Evolutionary conservation across 192 early-diverging fungal genomes (phyloP), one percentile per base, ranked within the genome.

Genomic region (Chytriomyces confervae): DNA sequence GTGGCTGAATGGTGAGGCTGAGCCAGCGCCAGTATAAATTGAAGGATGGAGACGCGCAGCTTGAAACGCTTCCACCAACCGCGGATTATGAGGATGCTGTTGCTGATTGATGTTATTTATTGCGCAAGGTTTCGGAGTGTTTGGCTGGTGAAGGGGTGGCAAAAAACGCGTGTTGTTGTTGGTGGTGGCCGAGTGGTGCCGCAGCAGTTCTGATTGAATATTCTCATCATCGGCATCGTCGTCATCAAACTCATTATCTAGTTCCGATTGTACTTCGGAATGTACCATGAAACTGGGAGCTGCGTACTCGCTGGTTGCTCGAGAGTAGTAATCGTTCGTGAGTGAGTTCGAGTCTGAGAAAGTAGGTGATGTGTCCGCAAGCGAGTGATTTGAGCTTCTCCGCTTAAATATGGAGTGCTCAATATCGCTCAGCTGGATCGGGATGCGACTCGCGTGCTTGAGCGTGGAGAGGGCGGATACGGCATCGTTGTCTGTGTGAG

Each of bases 171-270:
- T 60, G 16, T 60, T 60, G 57, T 20, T 20, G 57, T 60, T 23
- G 20, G 20, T n/a, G 20, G 20, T 23, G 2, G 0, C 57, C 16
- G 57, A 60, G 20, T 60, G 20, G 16, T 16, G 16, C 20, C 57
- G 13, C 57, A 60, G 18, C 57, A 2, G 57, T 60, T n/a, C 16
- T 60, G 16, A 60, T 23, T 16, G 18, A 65, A 36, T 13, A 65
- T 5, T 65, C 10, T 20, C 44, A 18, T 69, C 67, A n/a, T 49
- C 67, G n/a, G 13, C 64, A 16, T 16, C 13, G 36, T 65, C 29
- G 36, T 65, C 64, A 65, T 65, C 64, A 27, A 23, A 16, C 13
- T 65, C 27, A 29, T 65, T 36, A 69, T 69, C 67, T 48, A 47
- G 36, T 20, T 65, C 63, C 11, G 1, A 65, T 13, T 65, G 11